Conservation (phyloP, 257 asterid genomes). For the Solanum chilense region DNA sequence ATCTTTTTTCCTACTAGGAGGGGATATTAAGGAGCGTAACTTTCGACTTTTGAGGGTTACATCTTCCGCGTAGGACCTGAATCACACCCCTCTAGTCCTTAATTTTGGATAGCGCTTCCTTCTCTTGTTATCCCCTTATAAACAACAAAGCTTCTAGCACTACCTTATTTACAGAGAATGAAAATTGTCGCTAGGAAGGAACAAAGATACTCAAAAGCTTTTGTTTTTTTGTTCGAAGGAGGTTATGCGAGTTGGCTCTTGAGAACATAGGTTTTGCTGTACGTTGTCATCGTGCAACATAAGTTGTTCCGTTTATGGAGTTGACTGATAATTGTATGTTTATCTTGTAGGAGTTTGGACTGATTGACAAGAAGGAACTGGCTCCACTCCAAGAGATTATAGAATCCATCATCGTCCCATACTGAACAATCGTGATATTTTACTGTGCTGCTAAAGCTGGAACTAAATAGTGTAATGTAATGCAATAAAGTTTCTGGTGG, state of each 20-base stretch:
- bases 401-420: constrained; percentile 62
- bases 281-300: not conserved
- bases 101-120: too few species aligned
- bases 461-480: not conserved
- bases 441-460: not conserved
- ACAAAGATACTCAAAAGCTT: not conserved
- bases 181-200: not conserved
- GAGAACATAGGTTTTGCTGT: not conserved
- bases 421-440: constrained; percentile 10
- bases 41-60: not conserved
- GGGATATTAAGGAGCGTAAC: not conserved
- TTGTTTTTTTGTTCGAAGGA: not conserved
- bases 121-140: not conserved
- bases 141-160: not conserved
- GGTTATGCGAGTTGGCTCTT: not conserved
- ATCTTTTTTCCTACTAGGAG: not conserved
- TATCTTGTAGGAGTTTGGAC: constrained; percentile 59
- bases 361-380: constrained; percentile 84
- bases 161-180: not conserved
- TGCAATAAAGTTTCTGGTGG: not conserved
- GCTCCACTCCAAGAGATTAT: constrained; percentile 87
- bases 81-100: not conserved
- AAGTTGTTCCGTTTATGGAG: not conserved
- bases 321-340: not conserved
- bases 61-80: not conserved